phyloP scores from a whole-genome alignment of 176 grass and related monocot genomes.

The Cymbopogon citratus region DNA sequence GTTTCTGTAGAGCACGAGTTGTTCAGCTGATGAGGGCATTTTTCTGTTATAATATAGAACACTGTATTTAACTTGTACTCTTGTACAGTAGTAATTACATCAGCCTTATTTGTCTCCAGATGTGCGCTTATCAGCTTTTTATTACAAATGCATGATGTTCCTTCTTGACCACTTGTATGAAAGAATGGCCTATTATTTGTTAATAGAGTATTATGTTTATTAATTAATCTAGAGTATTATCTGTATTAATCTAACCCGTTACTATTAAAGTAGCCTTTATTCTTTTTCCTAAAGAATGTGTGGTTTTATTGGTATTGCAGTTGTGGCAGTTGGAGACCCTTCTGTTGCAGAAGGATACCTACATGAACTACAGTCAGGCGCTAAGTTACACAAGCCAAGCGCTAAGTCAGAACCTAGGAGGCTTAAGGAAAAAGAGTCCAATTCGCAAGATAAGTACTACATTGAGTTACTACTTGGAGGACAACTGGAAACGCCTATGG shows the following conservation, averaged over 20 bases:
- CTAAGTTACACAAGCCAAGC: slow-evolving; percentile 95
- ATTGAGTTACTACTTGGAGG: slow-evolving; percentile 78
- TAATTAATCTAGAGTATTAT: background rate
- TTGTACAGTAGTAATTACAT: background rate
- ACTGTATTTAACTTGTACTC: background rate
- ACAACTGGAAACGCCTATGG: slow-evolving; percentile 97
- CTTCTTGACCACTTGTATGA: background rate
- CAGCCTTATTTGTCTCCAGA: background rate
- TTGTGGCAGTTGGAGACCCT: slow-evolving; percentile 97
- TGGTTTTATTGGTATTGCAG: slow-evolving; percentile 37
- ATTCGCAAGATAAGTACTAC: slow-evolving; percentile 73
- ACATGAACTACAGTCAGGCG: slow-evolving; percentile 87
- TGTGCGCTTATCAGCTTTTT: background rate
- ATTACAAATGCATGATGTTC: background rate
- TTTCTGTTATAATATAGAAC: background rate
- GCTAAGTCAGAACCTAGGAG: slow-evolving; percentile 79
- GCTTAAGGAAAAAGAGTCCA: slow-evolving; percentile 54
- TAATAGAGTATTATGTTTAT: background rate
- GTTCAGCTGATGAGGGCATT: background rate
- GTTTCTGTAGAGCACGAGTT: background rate
- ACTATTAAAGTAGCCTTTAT: background rate
- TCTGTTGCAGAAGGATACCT: slow-evolving; percentile 91
- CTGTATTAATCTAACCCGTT: background rate
- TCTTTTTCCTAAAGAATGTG: background rate
- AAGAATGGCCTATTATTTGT: background rate